Base-by-base conservation (phyloP, 305 asterid species). In the Fraxinus platypoda region DNA sequence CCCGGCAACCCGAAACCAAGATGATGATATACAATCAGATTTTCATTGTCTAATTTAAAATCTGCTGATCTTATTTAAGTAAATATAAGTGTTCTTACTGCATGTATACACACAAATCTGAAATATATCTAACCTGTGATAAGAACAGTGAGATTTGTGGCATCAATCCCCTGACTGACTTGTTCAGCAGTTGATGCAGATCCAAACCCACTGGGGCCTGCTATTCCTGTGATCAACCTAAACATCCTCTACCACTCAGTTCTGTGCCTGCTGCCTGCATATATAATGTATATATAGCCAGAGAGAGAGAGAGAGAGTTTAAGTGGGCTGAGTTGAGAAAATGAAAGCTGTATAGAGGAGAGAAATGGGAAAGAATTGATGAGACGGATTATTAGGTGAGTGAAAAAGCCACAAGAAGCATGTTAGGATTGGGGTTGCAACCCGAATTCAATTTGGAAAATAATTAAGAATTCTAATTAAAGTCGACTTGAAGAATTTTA, bases 151-250 rank as follows among this genome's bases (percentile, higher is more conserved):
- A 91, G 84, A 77, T 80, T 80, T n/a, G 91, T 0, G 15, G 90
- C 92, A 82, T 89, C 88, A 38, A 89, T 87, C 25, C 86, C 89
- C 2, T 82, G 77, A 64, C 90, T 81, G 71, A 90, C 93, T 35
- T 87, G 83, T 68, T 90, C 87, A 19, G 91, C 90, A 0, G 92
- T 90, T 2, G 93, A 93, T 72, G 93, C 91, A 3, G 98, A 93
- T 82, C 98, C 98, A 74, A 95, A 95, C 2, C 98, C 97, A 85
- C 94, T 95, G 4, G 93, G 89, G 38, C 98, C 98, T 52, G 91
- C 66, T 4, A 83, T 90, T 57, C 98, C 97, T 28, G 96, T 92
- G 13, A 95, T 84, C 88, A 92, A 83, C 88, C 97, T 90, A 30
- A 90, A 89, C 98, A 93, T 93, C 7, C 19, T 82, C 41, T 21